Base-by-base conservation (phyloP, 805 yeast species). In the Lachancea dasiensis region DNA sequence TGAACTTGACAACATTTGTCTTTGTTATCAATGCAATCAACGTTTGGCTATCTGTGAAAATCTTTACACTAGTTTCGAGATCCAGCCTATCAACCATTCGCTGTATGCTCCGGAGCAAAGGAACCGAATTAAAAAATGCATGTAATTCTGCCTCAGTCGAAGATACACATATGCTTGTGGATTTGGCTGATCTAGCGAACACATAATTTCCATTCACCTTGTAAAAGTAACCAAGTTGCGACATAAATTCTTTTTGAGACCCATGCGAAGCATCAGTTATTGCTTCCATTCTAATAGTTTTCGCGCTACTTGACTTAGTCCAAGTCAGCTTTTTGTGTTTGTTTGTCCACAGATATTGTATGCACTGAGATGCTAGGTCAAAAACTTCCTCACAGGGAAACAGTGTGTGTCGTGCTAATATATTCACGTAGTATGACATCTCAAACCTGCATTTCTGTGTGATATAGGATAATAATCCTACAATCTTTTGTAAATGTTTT, bases 401-500 rank as follows among this genome's bases (percentile, higher is more conserved):
- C 16, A 37, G 23, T 6, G 27, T 41, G n/a, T 40, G 40, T 24
- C 28, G 40, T 6, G 45, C 24, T 8, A 22, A 10, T 7, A 41
- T 5, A 25, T 44, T 41, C 15, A 41, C 35, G 23, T 44, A 41
- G 31, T 41, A 38, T 14, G 39, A 23, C 5, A 36, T 21, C n/a
- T 44, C 45, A 21, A 34, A 43, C 34, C 49, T 35, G 35, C 27
- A 43, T 20, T 45, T 47, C 10, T 41, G 31, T 0, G 35, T 40
- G 4, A 44, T 46, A 25, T 46, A 44, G 8, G 44, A 44, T 35
- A 46, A 24, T 17, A 24, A 22, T 22, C 24, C 24, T 10, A 22
- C 24, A 22, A 22, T 30, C 31, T 44, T 43, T 32, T 43, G n/a
- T n/a, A n/a, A n/a, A 26, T 38, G 29, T 28, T 35, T 23, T 5